A percentile compares a stretch with the other conserved stretches of the same genome.
phyloP scores from a whole-genome alignment of 805 yeast species.

The Teunomyces kruisii region DNA sequence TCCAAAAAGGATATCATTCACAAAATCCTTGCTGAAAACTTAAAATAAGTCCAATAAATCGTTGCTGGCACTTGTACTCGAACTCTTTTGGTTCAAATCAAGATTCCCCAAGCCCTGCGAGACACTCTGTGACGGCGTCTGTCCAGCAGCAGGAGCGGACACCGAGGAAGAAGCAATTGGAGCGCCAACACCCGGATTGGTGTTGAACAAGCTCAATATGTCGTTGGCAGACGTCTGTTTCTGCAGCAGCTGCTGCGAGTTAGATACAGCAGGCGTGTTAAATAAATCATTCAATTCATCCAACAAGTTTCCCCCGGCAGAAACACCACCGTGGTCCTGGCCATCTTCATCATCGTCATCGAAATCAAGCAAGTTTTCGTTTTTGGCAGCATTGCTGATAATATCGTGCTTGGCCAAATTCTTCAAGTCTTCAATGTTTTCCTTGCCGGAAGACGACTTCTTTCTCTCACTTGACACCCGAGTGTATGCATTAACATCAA shows the following conservation, averaged over 20 bases:
- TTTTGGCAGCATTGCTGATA: constrained; percentile 57
- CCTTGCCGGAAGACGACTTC: constrained; percentile 19
- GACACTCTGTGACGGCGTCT: neutral
- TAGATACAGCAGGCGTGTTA: constrained; percentile 32
- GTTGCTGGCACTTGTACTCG: constrained; percentile 16
- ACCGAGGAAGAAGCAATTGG: neutral
- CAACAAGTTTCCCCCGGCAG: constrained; percentile 38
- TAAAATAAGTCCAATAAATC: constrained; percentile 42
- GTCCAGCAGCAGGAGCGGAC: constrained; percentile 7
- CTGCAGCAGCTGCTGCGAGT: constrained; percentile 8
- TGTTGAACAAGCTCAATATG: constrained; percentile 46
- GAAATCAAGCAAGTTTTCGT: constrained; percentile 82
- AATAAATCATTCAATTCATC: constrained; percentile 78
- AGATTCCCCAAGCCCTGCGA: constrained; percentile 3
- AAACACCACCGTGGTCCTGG: constrained; percentile 11
- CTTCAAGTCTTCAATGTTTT: constrained; percentile 69
- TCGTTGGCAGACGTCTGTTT: constrained; percentile 32
- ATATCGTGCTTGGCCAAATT: constrained; percentile 76
- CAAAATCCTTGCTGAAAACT: constrained; percentile 4
- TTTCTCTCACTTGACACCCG: constrained; percentile 11
- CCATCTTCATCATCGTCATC: constrained; percentile 61
- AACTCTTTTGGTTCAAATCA: neutral
- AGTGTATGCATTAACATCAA: constrained; percentile 18
- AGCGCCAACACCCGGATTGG: too few species aligned
- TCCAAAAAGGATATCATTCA: constrained; percentile 5